These are phyloP conservation scores for Magnusiomyces suaveolens DNA, from an alignment of 1,139 yeast genomes.

Conservation along the genomic window DNA sequence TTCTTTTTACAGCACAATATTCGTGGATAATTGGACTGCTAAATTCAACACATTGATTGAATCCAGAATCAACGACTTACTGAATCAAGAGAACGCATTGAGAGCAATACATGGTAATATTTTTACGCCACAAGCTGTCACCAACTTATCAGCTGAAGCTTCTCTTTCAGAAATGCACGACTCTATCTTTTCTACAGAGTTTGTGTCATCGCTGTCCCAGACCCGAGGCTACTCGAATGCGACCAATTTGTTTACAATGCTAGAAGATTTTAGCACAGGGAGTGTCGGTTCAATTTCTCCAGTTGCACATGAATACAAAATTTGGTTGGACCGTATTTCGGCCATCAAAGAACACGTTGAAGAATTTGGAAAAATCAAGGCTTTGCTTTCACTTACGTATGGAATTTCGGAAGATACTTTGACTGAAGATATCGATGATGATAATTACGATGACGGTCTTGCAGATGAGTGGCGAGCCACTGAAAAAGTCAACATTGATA, in stretches of 20 bases:
- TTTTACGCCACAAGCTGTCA: not conserved
- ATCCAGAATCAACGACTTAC: conserved; percentile 3
- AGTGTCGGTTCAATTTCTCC: conserved; percentile 11
- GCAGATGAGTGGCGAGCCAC: conserved; percentile 12
- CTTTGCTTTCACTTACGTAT: conserved; percentile 6
- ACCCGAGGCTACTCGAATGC: conserved; percentile 11
- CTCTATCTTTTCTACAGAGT: conserved; percentile 11
- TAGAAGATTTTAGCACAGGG: conserved; percentile 11
- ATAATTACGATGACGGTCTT: conserved; percentile 6
- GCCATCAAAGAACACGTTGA: conserved; percentile 10
- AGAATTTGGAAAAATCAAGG: conserved; percentile 11
- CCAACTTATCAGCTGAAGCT: not conserved
- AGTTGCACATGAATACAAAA: conserved; percentile 11
- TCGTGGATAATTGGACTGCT: conserved; percentile 19
- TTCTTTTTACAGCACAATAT: conserved; percentile 16
- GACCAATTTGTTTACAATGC: conserved; percentile 5
- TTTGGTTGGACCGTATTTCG: conserved; percentile 13
- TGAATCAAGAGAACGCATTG: conserved; percentile 12
- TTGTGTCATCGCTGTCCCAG: conserved; percentile 5
- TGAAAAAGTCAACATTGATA: conserved; percentile 8
- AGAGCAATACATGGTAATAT: conserved; percentile 12
- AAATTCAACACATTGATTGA: conserved; percentile 16
- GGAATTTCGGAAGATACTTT: not conserved
- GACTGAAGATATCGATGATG: not conserved
- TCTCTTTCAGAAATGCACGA: conserved; percentile 6